A percentile compares a stretch with the other conserved stretches of the same genome.
These are phyloP conservation scores for Berberis thunbergii DNA, from an alignment of 164 flowering plant genomes.

Conservation along the genomic window DNA sequence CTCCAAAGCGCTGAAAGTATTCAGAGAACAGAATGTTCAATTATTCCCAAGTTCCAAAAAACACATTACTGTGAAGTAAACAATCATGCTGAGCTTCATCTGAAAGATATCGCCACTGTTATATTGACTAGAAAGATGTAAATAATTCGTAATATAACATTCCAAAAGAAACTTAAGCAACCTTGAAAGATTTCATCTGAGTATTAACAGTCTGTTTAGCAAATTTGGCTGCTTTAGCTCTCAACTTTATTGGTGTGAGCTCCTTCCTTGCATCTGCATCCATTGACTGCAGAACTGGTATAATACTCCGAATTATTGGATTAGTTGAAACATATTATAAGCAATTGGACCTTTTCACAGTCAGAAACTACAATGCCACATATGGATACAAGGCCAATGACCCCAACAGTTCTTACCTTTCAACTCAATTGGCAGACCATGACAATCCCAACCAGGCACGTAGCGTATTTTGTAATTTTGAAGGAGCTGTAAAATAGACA, in stretches of 20 bases:
- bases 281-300: conserved; percentile 88
- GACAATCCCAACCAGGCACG: conserved; percentile 99
- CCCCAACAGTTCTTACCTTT: conserved; percentile 60
- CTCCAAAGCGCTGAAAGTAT: conserved; percentile 75
- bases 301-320: conserved; percentile 7
- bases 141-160: neutral
- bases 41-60: neutral
- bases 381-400: neutral
- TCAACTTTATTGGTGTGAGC: conserved; percentile 78
- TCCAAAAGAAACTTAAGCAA: conserved; percentile 13
- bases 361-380: neutral
- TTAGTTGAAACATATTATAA: neutral
- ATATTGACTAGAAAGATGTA: neutral
- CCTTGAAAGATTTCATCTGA: conserved; percentile 97
- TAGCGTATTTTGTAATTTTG: conserved; percentile 79
- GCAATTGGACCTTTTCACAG: neutral
- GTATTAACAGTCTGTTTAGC: conserved; percentile 75
- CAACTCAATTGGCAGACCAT: conserved; percentile 96
- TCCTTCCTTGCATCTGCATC: conserved; percentile 78
- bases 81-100: too few relatives aligned
- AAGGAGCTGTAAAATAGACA: conserved; percentile 59
- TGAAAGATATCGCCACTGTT: neutral
- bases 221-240: conserved; percentile 92
- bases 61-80: too few relatives aligned
- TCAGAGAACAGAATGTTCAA: conserved; percentile 1